A percentile compares a stretch with the other conserved stretches of the same genome.
phyloP scores from a whole-genome alignment of 2,329 filamentous ascomycete species.

The Capronia epimyces region DNA sequence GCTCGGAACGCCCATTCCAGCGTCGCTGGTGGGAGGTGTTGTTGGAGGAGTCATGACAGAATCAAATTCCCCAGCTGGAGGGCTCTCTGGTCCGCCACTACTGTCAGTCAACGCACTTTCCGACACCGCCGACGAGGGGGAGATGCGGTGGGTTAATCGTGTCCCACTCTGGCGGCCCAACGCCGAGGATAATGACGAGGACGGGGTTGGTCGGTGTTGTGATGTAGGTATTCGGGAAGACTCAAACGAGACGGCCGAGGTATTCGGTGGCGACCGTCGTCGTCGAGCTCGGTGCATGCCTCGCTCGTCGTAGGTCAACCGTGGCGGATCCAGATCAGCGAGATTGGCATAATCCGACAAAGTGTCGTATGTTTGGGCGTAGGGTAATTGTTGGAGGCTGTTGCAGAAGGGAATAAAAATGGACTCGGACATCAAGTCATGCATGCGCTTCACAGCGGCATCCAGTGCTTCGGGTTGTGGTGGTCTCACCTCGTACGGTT shows the following conservation, averaged over 20 bases:
- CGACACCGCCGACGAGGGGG: slow-evolving; percentile 37
- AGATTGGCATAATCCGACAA: slow-evolving; percentile 40
- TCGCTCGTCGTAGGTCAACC: slow-evolving; percentile 29
- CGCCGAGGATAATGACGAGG: slow-evolving; percentile 34
- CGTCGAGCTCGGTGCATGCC: slow-evolving; percentile 17
- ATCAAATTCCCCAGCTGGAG: slow-evolving; percentile 35
- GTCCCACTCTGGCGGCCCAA: slow-evolving; percentile 34
- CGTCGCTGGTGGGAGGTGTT: slow-evolving; percentile 46
- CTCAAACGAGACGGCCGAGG: slow-evolving; percentile 24
- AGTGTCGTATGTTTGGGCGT: slow-evolving; percentile 40
- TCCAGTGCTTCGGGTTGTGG: slow-evolving; percentile 75
- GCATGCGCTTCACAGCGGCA: slow-evolving; percentile 78
- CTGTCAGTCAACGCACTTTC: slow-evolving; percentile 43
- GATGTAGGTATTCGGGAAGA: slow-evolving; percentile 27
- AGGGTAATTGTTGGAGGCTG: slow-evolving; percentile 48
- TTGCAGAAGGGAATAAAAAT: slow-evolving; percentile 90
- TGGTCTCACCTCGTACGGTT: slow-evolving; percentile 52
- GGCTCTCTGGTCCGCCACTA: slow-evolving; percentile 41
- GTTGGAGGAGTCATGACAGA: slow-evolving; percentile 47
- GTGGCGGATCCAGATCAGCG: slow-evolving; percentile 32
- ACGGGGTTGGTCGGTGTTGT: slow-evolving; percentile 31
- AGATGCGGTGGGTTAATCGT: slow-evolving; percentile 31
- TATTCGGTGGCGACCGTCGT: slow-evolving; percentile 29
- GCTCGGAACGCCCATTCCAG: slow-evolving; percentile 24
- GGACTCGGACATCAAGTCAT: slow-evolving; percentile 96